These are phyloP conservation scores for Rehmannia glutinosa DNA, from an alignment of 257 asterid genomes.

Conservation along the genomic window DNA sequence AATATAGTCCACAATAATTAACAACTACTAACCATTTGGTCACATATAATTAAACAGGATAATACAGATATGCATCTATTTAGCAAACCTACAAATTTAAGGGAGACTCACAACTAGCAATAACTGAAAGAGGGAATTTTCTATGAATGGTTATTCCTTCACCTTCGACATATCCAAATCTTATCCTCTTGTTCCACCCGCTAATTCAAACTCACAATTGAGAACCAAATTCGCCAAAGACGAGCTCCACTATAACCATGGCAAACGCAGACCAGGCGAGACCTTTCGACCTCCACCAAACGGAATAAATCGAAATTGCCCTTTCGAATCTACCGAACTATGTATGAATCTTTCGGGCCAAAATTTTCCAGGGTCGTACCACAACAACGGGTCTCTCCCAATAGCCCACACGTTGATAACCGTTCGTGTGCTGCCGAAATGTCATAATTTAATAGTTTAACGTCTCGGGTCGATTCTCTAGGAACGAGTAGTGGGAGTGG, in stretches of 20 bases:
- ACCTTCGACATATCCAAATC: slow-evolving; percentile 47
- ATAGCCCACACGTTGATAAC: slow-evolving; percentile 46
- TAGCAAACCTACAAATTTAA: not conserved
- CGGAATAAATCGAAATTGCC: slow-evolving; percentile 33
- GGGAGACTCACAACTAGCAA: slow-evolving; percentile 19
- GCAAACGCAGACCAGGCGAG: slow-evolving; percentile 47
- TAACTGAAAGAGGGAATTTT: slow-evolving; percentile 33
- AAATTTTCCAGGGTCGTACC: slow-evolving; percentile 33
- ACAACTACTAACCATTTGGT: too few species aligned
- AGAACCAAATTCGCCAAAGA: slow-evolving; percentile 36
- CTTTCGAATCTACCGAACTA: slow-evolving; percentile 27
- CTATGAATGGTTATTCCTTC: slow-evolving; percentile 10
- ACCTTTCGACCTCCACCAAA: slow-evolving; percentile 47
- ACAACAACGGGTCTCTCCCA: slow-evolving; percentile 38
- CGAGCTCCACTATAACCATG: slow-evolving; percentile 34
- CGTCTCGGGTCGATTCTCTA: slow-evolving; percentile 37
- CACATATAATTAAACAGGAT: too few species aligned
- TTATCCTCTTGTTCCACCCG: slow-evolving; percentile 28
- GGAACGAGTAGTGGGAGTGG: slow-evolving; percentile 53
- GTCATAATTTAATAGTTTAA: slow-evolving; percentile 29
- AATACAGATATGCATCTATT: too few species aligned
- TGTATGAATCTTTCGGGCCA: slow-evolving; percentile 34
- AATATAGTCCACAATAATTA: too few species aligned
- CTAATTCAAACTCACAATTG: slow-evolving; percentile 26
- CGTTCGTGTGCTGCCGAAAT: slow-evolving; percentile 34